A percentile compares a stretch with the other conserved stretches of the same genome.
These are phyloP conservation scores for Croton laevigatus DNA, from an alignment of 441 rosid genomes.

Conservation along the genomic window DNA sequence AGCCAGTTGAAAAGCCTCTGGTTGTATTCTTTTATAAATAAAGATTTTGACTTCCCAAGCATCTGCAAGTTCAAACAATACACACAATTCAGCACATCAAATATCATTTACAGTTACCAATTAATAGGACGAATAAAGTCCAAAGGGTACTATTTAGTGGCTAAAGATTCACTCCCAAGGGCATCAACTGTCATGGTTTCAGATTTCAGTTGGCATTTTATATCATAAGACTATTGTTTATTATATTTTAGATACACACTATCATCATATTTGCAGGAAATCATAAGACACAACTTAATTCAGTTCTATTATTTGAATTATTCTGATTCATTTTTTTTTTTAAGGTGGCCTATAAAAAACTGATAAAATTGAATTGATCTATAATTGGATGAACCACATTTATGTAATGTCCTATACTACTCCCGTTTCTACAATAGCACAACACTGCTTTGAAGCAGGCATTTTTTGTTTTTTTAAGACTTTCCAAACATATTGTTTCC, in stretches of 20 bases:
- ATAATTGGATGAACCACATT: not conserved
- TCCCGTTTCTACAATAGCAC: too few relatives aligned
- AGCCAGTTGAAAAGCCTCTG: constrained; percentile 96
- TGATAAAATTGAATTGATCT: not conserved
- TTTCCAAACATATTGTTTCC: not conserved
- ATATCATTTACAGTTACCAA: not conserved
- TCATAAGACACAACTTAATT: not conserved
- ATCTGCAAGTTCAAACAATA: constrained; percentile 49
- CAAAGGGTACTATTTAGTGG: not conserved
- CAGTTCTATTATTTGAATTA: not conserved
- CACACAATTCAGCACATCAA: constrained; percentile 11
- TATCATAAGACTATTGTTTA: not conserved
- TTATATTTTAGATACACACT: not conserved
- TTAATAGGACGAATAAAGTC: not conserved
- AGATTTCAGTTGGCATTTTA: not conserved
- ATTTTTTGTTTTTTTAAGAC: not conserved
- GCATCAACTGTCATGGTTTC: not conserved
- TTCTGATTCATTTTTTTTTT: not conserved
- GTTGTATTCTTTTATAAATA: constrained; percentile 94
- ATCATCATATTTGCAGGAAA: not conserved
- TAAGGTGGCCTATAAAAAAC: not conserved
- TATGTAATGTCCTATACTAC: not conserved
- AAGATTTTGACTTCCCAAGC: constrained; percentile 75
- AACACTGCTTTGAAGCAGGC: not conserved
- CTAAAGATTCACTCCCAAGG: not conserved